Evolutionary conservation across 371 early-diverging fungal species (phyloP), one percentile per base, ranked within the genome.

Genomic region (Rhizopus sp.): DNA sequence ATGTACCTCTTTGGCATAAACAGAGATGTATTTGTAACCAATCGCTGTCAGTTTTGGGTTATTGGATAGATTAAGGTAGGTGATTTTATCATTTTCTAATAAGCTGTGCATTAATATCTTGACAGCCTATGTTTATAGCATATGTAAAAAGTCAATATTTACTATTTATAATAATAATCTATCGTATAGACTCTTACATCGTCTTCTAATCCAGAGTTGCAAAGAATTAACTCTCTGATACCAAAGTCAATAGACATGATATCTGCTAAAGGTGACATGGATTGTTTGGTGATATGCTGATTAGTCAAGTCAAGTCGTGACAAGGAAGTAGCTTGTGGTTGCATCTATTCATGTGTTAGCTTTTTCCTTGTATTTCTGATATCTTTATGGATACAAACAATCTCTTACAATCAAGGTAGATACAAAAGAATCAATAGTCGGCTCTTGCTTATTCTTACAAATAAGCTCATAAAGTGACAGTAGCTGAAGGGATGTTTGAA

Each of bases 21-120:
- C 75, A 0, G 87, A 82, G 57, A 87, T 72, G 62, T 87, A 89
- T 50, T 86, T 86, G 63, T 86, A 80, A 3, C 85, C 89, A 15
- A 61, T 58, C 0, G 68, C 55, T 17, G 78, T 81, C 30, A 89
- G 61, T 42, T 77, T 80, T 5, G 10, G 7, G 57, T 88, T 88
- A 38, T 81, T 70, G 13, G 83, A 68, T 13, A 89, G 54, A 59
- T 68, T 81, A 13, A 89, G 66, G 23, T 81, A 62, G 3, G 72
- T 63, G 16, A 88, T 50, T 6, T 70, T 70, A 60, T 87, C 79
- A 41, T 73, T 75, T 42, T 80, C 50, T 17, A 89, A 58, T 40
- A 89, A 41, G 40, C 84, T 76, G 60, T 87, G 83, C 12, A 85
- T 71, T 9, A 89, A 39, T 33, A 81, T 69, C 64, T 86, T 88